Evolutionary conservation across 2,329 filamentous ascomycete species (phyloP), one percentile per base, ranked within the genome.

Genomic region (Talaromyces sp.): DNA sequence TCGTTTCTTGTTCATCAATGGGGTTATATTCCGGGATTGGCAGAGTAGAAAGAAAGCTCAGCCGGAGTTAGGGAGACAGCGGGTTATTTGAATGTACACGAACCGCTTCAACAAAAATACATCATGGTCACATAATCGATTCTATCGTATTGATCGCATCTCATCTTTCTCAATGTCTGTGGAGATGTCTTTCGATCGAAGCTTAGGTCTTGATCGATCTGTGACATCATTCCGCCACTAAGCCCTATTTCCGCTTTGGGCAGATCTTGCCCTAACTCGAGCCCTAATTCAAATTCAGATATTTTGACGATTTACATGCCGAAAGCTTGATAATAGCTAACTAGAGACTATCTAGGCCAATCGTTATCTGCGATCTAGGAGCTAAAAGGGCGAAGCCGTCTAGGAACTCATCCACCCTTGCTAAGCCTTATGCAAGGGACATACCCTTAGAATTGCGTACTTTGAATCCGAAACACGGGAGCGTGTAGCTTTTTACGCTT

Each of bases 161-260:
- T 15, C 5, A 47, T 47, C 7, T 47, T 47, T 43, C 17, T 43
- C 1, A 40, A 40, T 6, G 5, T 40, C 15, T 40, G 6, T 25
- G 25, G 47, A 17, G 22, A 47, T 25, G 19, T 47, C 15, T 51
- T 51, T 51, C 29, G n/a, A 54, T 54, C 51, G 29, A 61, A 36
- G n/a, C 31, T 36, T 15, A 43, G 40, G 43, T 43, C 19, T 27
- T 38, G 34, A 31, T 60, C n/a, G 19, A 36, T 43, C 15, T 40
- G 63, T 65, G 63, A 65, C 63, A 61, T 65, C 63, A 65, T 61
- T 22, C 40, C 58, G 27, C 53, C 63, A 54, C 63, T 36, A 2
- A 22, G 31, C 47, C 25, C 13, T 17, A 58, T 56, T 56, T 61
- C 63, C 38, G 49, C 13, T 61, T 61, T 36, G 7, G 63, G 49